These are phyloP conservation scores for Fistulinella cinereoalba DNA, from an alignment of 1,284 basidiomycete genomes.

Conservation along the genomic window DNA sequence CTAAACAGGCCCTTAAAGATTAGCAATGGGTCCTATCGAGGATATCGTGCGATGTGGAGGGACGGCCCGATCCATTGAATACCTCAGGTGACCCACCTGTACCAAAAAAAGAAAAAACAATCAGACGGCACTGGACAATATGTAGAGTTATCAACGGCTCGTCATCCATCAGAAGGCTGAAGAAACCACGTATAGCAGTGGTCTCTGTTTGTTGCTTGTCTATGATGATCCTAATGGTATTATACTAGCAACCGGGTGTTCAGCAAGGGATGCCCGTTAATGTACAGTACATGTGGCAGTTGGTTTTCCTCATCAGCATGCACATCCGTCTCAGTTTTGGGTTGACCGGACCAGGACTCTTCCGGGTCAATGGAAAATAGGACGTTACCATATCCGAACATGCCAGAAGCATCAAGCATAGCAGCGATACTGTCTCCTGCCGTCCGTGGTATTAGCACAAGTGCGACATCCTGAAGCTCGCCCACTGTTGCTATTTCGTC, in stretches of 20 bases:
- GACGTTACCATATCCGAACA: constrained; percentile 46
- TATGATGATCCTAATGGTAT: too few relatives aligned
- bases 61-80: too few relatives aligned
- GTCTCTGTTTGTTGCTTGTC: too few relatives aligned
- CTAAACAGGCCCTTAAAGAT: too few relatives aligned
- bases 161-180: too few relatives aligned
- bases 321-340: constrained; percentile 15
- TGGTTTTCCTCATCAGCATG: constrained; percentile 8
- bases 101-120: too few relatives aligned
- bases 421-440: constrained; percentile 51
- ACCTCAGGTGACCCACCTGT: too few relatives aligned
- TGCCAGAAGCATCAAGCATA: constrained; percentile 53
- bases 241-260: constrained; percentile 71
- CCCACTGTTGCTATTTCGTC: constrained; percentile 58
- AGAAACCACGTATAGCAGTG: too few relatives aligned
- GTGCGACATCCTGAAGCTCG: constrained; percentile 53
- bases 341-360: constrained; percentile 28
- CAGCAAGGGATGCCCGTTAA: constrained; percentile 72
- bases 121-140: too few relatives aligned
- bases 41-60: too few relatives aligned
- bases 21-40: too few relatives aligned
- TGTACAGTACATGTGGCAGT: constrained; percentile 56
- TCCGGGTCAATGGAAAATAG: constrained; percentile 50
- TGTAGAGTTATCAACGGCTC: too few relatives aligned
- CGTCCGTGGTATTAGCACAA: constrained; percentile 56